Evolutionary conservation across 768 basidiomycete genomes (phyloP).

Genomic region (Neoboletus brunneissimus): DNA sequence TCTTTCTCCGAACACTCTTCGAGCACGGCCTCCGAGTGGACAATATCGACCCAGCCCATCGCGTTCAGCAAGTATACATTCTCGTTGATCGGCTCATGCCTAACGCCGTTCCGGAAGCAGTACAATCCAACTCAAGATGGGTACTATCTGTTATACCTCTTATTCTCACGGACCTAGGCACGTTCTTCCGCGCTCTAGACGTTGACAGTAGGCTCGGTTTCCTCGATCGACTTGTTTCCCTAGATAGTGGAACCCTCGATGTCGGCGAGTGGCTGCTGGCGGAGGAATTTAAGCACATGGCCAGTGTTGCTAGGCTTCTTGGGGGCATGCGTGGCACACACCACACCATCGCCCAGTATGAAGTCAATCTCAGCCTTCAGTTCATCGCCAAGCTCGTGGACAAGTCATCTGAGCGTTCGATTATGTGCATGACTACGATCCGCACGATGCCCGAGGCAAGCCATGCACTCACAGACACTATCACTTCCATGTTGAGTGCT

Average conservation of each 20-base stretch:
- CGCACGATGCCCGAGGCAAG: constrained; percentile 44
- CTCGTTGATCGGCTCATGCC: constrained; percentile 62
- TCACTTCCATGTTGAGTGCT: constrained; percentile 47
- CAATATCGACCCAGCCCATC: constrained; percentile 54
- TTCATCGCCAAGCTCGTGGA: constrained; percentile 47
- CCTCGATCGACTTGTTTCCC: constrained; percentile 48
- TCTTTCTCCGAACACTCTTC: constrained; percentile 58
- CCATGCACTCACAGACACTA: constrained; percentile 37
- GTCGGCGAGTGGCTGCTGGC: constrained; percentile 59
- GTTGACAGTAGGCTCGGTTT: constrained; percentile 52
- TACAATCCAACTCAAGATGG: constrained; percentile 45
- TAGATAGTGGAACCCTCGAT: constrained; percentile 43
- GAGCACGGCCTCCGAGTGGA: constrained; percentile 40
- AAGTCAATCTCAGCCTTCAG: constrained; percentile 48
- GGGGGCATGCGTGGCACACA: constrained; percentile 34
- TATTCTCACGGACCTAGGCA: constrained; percentile 49
- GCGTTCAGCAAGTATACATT: constrained; percentile 51
- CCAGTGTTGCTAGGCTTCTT: constrained; percentile 37
- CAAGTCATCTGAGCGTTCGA: constrained; percentile 36
- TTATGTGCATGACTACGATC: constrained; percentile 46
- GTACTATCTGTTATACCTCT: constrained; percentile 53
- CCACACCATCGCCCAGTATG: constrained; percentile 43
- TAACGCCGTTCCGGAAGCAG: constrained; percentile 15
- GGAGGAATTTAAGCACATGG: constrained; percentile 60
- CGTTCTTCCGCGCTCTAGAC: constrained; percentile 58